Percentiles rank a stretch among this genome's conserved stretches.
phyloP scores from a whole-genome alignment of 108 stramenopile genomes.

The Mediolabrus comicus region DNA sequence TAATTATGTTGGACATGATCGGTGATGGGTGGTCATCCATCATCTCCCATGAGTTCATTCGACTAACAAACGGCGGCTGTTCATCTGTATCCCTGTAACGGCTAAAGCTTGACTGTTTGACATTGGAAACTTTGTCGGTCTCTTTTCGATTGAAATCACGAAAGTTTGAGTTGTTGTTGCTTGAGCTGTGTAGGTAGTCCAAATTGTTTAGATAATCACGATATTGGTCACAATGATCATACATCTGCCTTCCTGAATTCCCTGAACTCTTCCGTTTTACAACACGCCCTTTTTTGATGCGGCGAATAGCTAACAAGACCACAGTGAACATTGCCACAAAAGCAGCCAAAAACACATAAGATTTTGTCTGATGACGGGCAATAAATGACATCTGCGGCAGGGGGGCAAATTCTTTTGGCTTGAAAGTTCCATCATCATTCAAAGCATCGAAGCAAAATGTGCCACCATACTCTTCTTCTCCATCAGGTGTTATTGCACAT shows the following conservation, averaged over 20 bases:
- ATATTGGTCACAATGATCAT: background rate
- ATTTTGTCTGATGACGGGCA: background rate
- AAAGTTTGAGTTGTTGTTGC: no score
- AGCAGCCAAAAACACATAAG: background rate
- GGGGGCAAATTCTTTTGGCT: background rate
- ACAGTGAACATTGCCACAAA: background rate
- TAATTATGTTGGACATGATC: background rate
- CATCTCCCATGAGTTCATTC: no score
- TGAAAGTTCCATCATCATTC: constrained; percentile 1
- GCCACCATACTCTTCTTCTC: background rate
- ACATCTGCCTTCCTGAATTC: background rate
- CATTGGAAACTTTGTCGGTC: background rate
- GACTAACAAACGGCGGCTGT: no score
- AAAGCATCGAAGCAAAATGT: background rate
- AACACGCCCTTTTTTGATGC: background rate
- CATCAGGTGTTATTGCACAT: background rate
- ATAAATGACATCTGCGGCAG: background rate
- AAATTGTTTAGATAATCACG: no score
- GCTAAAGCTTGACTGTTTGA: background rate
- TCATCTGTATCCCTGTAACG: background rate
- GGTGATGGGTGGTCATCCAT: background rate
- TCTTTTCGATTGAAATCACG: background rate
- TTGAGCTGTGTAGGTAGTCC: no score
- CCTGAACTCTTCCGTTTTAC: background rate
- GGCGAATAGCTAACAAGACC: background rate